These are phyloP conservation scores for Pistacia atlantica DNA, from an alignment of 345 rosid genomes.

Conservation along the genomic window DNA sequence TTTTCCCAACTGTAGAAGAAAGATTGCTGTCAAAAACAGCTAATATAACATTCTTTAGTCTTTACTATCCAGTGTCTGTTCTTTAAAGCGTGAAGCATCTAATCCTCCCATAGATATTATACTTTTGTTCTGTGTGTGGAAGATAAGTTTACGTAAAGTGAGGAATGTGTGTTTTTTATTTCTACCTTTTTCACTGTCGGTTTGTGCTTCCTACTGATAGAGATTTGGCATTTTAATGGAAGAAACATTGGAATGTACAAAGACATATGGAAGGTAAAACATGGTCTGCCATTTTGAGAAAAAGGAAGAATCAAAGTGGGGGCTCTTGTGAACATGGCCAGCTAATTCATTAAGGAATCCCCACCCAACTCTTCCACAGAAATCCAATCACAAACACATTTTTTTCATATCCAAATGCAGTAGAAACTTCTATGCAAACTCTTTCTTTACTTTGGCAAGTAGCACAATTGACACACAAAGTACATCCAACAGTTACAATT, in stretches of 20 bases:
- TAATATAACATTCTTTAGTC: background rate
- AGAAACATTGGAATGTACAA: slow-evolving; percentile 11
- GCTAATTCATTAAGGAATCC: slow-evolving; percentile 9
- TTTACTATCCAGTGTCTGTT: background rate
- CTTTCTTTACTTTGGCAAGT: background rate
- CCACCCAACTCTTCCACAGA: background rate
- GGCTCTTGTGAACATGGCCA: slow-evolving; percentile 6
- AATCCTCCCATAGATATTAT: background rate
- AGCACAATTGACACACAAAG: background rate
- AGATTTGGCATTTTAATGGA: slow-evolving; percentile 13
- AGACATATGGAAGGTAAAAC: slow-evolving; percentile 2
- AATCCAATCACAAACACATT: background rate
- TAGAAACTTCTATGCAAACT: background rate
- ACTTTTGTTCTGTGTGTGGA: background rate
- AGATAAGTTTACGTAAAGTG: background rate
- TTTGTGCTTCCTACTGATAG: slow-evolving; percentile 9
- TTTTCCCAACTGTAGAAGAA: background rate
- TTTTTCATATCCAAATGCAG: background rate
- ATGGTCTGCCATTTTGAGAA: slow-evolving; percentile 7
- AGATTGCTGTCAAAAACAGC: background rate
- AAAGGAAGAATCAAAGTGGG: slow-evolving; percentile 5
- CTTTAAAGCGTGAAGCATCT: background rate
- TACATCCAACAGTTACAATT: background rate
- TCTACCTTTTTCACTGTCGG: background rate
- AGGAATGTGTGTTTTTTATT: background rate